Evolutionary conservation across 345 rosid species (phyloP), one percentile per base, ranked within the genome.

Genomic region (Trapa incisa): DNA sequence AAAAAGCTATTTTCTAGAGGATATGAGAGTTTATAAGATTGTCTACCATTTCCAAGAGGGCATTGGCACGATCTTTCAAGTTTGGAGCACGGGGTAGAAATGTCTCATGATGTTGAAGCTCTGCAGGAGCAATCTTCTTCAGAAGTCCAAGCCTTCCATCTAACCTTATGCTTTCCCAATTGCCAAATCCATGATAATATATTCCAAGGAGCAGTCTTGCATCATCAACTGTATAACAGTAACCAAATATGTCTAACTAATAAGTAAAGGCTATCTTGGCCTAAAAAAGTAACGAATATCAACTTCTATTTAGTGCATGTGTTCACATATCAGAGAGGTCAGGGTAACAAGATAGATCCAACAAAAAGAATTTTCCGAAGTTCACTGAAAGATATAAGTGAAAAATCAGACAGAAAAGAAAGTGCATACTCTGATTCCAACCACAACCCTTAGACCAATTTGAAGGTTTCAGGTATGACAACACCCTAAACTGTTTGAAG

Each of bases 401-500:
- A 67, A 50, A 7, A 6, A 50, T 50, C 16, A 48, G 32, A 65
- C 39, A n/a, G 48, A 54, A 45, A 48, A 45, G 32, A 47, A 79
- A 68, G n/a, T 29, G 7, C 91, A 65, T 84, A 91, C 99, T 77
- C 78, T 87, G 96, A 80, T 91, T 91, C 99, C 99, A 95, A 48
- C 99, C 98, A 67, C 99, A 95, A 66, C 99, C 99, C 84, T 95
- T 95, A 58, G 99, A 87, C 99, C 99, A 95, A 71, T 91, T 95
- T 15, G 99, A 89, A 76, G 97, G 96, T 83, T 91, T 95, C 66
- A 91, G 96, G 78, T 85, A 86, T 36, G 77, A 73, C 74, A 91
- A 78, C 62, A 84, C 97, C 67, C 96, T 87, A 77, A 95, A 95
- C 67, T 91, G 99, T 73, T 83, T 81, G 70, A 94, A 73, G 47